Conservation (phyloP, 768 basidiomycete genomes). For the Leccinum boreale region DNA sequence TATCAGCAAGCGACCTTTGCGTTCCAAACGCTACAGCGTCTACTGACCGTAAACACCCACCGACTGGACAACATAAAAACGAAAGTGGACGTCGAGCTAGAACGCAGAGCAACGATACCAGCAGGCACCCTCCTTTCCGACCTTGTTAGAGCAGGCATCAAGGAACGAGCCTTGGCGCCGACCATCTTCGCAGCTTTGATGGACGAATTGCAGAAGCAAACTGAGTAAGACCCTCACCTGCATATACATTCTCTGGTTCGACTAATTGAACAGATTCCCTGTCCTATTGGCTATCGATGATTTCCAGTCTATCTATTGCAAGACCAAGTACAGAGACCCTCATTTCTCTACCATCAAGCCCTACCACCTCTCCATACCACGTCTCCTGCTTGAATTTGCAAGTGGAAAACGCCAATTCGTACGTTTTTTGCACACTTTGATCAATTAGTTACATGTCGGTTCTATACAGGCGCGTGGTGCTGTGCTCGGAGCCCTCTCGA, state of each 20-base stretch:
- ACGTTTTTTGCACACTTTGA: constrained; percentile 28
- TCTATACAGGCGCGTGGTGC: constrained; percentile 59
- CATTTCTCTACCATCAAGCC: constrained; percentile 65
- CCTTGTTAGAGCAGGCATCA: constrained; percentile 56
- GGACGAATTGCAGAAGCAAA: constrained; percentile 60
- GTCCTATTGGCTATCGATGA: constrained; percentile 87
- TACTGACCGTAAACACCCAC: constrained; percentile 55
- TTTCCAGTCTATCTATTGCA: constrained; percentile 75
- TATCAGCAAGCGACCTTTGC: constrained; percentile 73
- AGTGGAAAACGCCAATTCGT: constrained; percentile 70
- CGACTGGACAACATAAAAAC: constrained; percentile 43
- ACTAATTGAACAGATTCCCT: constrained; percentile 49
- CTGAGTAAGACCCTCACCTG: constrained; percentile 41
- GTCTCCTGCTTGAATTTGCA: constrained; percentile 74
- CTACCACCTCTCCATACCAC: constrained; percentile 76
- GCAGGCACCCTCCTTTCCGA: constrained; percentile 49
- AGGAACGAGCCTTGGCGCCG: constrained; percentile 51
- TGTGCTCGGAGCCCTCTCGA: constrained; percentile 66
- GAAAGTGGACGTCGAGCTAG: constrained; percentile 41
- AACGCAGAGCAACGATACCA: constrained; percentile 44
- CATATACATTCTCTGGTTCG: background rate
- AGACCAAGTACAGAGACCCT: constrained; percentile 68
- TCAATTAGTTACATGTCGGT: background rate
- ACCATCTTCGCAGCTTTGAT: constrained; percentile 57
- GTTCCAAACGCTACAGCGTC: constrained; percentile 58